Evolutionary conservation across 139 green algal species (phyloP).

Genomic region (Coccomyxa sp.): DNA sequence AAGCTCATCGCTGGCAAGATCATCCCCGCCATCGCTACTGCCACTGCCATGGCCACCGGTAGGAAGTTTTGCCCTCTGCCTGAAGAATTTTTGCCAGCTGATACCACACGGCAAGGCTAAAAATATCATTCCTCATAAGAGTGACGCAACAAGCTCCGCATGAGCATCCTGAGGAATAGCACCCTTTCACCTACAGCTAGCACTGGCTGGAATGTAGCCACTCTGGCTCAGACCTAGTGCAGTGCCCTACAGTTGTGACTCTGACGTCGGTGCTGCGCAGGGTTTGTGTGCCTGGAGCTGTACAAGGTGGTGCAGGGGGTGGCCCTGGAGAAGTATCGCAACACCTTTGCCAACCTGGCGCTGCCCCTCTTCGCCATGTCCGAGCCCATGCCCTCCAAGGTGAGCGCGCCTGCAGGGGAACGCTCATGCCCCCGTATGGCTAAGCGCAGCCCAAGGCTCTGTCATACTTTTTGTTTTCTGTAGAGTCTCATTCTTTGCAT

Average conservation of each 20-base stretch:
- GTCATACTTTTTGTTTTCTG: background rate
- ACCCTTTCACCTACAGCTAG: no score
- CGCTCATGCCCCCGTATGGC: no score
- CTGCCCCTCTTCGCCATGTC: slow-evolving; percentile 96
- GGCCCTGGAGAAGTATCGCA: slow-evolving; percentile 85
- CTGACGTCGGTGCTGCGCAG: no score
- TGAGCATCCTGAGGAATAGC: no score
- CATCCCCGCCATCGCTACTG: slow-evolving; percentile 97
- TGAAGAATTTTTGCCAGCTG: no score
- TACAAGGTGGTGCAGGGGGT: slow-evolving; percentile 86
- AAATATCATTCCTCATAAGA: no score
- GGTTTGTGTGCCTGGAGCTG: slow-evolving; percentile 95
- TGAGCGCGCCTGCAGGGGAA: no score
- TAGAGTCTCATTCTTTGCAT: background rate
- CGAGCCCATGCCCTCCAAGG: slow-evolving; percentile 89
- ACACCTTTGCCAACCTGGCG: slow-evolving; percentile 98
- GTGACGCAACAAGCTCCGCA: no score
- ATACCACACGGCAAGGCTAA: no score
- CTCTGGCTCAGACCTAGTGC: no score
- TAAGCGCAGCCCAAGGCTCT: background rate
- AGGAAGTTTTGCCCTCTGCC: background rate
- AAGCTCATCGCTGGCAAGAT: slow-evolving; percentile 98
- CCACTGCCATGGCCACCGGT: slow-evolving; percentile 91
- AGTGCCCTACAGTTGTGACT: no score
- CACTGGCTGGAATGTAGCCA: no score